A percentile compares a stretch with the other conserved stretches of the same genome.
phyloP scores from a whole-genome alignment of 1,284 basidiomycete species.

The Marasmius sp. region DNA sequence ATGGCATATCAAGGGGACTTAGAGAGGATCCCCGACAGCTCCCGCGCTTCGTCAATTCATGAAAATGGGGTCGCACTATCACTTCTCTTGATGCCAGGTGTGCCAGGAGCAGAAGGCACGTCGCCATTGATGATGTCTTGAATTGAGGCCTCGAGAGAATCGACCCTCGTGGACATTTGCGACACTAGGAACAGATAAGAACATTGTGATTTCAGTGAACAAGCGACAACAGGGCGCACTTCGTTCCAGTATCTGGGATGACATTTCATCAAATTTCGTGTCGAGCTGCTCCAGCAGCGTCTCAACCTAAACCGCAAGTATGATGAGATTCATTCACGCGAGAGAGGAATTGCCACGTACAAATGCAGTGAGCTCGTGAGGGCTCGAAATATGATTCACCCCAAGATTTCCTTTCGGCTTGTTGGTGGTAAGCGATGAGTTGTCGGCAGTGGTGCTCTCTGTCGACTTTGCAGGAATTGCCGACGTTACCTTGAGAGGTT shows the following conservation, averaged over 20 bases:
- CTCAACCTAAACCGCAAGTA: constrained; percentile 57
- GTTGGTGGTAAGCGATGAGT: constrained; percentile 43
- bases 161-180: constrained; percentile 83
- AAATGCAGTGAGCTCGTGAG: constrained; percentile 81
- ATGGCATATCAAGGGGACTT: neutral
- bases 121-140: constrained; percentile 83
- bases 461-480: constrained; percentile 47
- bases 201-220: constrained; percentile 10
- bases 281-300: constrained; percentile 76
- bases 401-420: constrained; percentile 36
- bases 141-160: constrained; percentile 76
- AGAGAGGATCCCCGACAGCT: too few species aligned
- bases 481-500: constrained; percentile 51
- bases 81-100: neutral
- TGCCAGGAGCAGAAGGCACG: constrained; percentile 45
- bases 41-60: neutral
- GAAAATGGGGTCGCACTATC: neutral
- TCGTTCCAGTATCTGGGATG: constrained; percentile 74
- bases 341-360: constrained; percentile 41
- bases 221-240: constrained; percentile 47
- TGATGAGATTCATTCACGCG: constrained; percentile 1
- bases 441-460: constrained; percentile 39
- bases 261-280: constrained; percentile 82
- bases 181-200: constrained; percentile 49
- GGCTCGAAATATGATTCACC: constrained; percentile 69